phyloP scores from a whole-genome alignment of 2,329 filamentous ascomycete species.

The Apiospora saccharicola region DNA sequence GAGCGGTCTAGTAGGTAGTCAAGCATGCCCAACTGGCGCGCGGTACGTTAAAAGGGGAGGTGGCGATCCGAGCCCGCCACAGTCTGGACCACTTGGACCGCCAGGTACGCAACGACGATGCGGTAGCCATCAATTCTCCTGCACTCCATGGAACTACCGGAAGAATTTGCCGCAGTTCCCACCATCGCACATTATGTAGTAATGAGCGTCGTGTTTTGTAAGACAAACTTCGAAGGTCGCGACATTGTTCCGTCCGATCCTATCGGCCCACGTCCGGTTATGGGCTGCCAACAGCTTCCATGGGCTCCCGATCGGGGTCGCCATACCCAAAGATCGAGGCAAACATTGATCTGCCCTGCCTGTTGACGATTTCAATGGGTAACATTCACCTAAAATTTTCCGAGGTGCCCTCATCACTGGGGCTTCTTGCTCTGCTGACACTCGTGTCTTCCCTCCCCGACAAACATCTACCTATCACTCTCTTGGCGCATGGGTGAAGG shows the following conservation, averaged over 20 bases:
- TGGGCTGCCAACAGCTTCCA: neutral
- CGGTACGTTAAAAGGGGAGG: neutral
- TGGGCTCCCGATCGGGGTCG: too few species aligned
- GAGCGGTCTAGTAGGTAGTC: neutral
- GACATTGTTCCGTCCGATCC: neutral
- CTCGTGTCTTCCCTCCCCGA: neutral
- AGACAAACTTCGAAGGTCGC: neutral
- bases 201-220: neutral
- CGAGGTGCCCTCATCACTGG: neutral
- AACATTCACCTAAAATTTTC: neutral
- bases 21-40: neutral
- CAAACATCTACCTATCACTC: neutral
- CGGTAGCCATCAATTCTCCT: neutral
- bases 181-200: neutral
- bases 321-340: neutral
- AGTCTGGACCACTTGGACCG: neutral
- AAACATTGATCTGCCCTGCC: neutral
- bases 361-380: neutral
- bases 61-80: too few species aligned
- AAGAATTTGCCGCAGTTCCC: neutral
- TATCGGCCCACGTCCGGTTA: neutral
- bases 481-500: neutral
- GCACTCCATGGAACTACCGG: neutral
- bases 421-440: neutral
- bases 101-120: neutral